Base-by-base conservation (phyloP, 2,329 filamentous ascomycete genomes). In the Epichloe bromicola region DNA sequence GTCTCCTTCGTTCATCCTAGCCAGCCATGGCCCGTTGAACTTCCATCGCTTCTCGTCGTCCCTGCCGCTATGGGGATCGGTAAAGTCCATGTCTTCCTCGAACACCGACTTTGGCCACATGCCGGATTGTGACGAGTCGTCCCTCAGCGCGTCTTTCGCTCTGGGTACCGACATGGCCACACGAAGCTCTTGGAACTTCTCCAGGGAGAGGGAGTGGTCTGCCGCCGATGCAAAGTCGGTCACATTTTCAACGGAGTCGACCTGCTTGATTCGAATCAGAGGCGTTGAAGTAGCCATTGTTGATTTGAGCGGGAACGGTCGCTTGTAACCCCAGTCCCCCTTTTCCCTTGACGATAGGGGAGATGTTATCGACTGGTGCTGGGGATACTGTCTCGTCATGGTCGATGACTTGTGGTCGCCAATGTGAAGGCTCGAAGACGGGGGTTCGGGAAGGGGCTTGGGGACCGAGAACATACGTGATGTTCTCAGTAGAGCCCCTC, bases 281-380 rank as follows among this genome's bases (percentile, higher is more conserved):
- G 89, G 86, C n/a, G 82, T 83, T 6, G 83, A 80, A 6, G 81
- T 82, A 50, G 80, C 79, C 19, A 81, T 79, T 5, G 88, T 90
- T 3, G 85, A 82, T 64, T 84, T 84, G 8, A 84, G 70, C 1
- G 91, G 91, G 5, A 97, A 73, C 1, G 88, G 76, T 51, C 91
- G 76, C 71, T 97, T 97, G 60, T 96, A 72, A 14, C 91, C 91
- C 90, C 91, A 97, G 63, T 97, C 91, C 37, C 91, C 91, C 61
- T 80, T 80, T 40, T 75, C 72, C 23, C 88, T 76, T 7, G 89
- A 90, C 17, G 81, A 76, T 43, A 76, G 71, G 5, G 88, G 84
- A 0, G 88, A 90, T 14, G 84, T 83, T 63, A 97, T 85, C 55
- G 89, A 80, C 63, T 93, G 86, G 64, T 86, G 79, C 49, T 82